phyloP scores from a whole-genome alignment of 2,329 filamentous ascomycete genomes.

The Grosmannia clavigera region DNA sequence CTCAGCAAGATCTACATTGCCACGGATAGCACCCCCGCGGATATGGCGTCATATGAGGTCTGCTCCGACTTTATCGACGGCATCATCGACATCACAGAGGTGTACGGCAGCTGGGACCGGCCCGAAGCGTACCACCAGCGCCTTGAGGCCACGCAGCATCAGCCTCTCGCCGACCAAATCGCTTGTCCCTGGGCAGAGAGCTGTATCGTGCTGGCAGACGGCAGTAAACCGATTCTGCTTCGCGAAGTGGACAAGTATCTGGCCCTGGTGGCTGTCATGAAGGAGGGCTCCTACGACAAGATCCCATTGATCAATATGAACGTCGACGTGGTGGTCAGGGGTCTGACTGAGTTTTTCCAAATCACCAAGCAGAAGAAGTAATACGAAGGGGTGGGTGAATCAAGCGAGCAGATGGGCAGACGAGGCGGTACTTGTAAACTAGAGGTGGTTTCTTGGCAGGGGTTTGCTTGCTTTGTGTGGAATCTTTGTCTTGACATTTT shows the following conservation, averaged over 20 bases:
- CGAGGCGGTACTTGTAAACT: neutral
- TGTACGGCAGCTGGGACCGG: constrained; percentile 69
- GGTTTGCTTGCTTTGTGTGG: neutral
- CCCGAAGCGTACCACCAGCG: constrained; percentile 39
- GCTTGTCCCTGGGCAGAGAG: constrained; percentile 56
- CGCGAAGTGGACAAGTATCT: constrained; percentile 63
- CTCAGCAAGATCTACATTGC: constrained; percentile 98
- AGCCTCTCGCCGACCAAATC: constrained; percentile 52
- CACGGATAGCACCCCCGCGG: constrained; percentile 82
- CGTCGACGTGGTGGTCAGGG: constrained; percentile 68
- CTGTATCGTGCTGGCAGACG: constrained; percentile 53
- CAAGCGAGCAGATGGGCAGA: neutral
- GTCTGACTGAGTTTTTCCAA: constrained; percentile 66
- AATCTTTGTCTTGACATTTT: neutral
- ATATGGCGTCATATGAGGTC: constrained; percentile 94
- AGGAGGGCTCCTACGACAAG: constrained; percentile 71
- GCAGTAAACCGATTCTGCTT: constrained; percentile 52
- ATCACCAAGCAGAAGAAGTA: constrained; percentile 46
- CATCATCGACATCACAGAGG: constrained; percentile 90
- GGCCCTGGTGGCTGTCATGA: constrained; percentile 76
- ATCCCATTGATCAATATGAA: constrained; percentile 82
- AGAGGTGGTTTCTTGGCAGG: neutral
- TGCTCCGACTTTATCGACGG: constrained; percentile 98
- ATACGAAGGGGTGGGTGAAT: neutral
- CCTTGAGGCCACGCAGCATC: constrained; percentile 48